Evolutionary conservation across 192 early-diverging fungal species (phyloP), one percentile per base, ranked within the genome.

Genomic region (Dispira simplex): DNA sequence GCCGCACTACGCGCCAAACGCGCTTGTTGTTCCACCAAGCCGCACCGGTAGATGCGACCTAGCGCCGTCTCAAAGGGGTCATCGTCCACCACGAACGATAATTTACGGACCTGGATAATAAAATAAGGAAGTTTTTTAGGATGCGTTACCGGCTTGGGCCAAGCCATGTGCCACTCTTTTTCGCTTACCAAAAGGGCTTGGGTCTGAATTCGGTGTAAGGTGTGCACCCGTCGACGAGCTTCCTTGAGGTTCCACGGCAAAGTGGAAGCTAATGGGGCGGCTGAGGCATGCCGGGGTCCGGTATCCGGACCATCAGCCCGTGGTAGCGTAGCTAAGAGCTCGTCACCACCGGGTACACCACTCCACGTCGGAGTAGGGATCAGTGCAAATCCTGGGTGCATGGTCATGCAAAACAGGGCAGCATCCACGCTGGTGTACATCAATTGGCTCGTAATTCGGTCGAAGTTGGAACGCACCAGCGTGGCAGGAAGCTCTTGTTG

Each of bases 31-130:
- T 79, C 74, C 4, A 54, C 66, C 58, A 73, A 46, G 18, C 77
- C 77, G 16, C 67, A 65, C 45, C 72, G 77, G 57, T 76, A 76
- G 20, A 79, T 79, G 13, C 68, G 68, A 8, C 70, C 62, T 46
- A 79, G 65, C 5, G 77, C 77, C 0, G 74, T 79, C 60, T 79
- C 77, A 62, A 79, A 71, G 18, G 77, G 77, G 46, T 79, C 77
- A 21, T 79, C 77, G 52, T 79, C 74, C 2, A 79, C 60, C 68
- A 72, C 68, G 58, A 74, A 60, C n/a, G 53, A 69, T 26, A 75
- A 70, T 60, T 72, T 66, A 27, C 68, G 68, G 0, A 70, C 72
- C 32, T 72, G 70, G 18, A 79, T 67, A 28, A 67, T 65, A 44
- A 79, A 67, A 0, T 70, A 72, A 0, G 77, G 77, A 5, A 78